Percentiles rank a stretch among this genome's conserved stretches.
phyloP scores from a whole-genome alignment of 306 rosid genomes.

The Gastrolobium villosum region DNA sequence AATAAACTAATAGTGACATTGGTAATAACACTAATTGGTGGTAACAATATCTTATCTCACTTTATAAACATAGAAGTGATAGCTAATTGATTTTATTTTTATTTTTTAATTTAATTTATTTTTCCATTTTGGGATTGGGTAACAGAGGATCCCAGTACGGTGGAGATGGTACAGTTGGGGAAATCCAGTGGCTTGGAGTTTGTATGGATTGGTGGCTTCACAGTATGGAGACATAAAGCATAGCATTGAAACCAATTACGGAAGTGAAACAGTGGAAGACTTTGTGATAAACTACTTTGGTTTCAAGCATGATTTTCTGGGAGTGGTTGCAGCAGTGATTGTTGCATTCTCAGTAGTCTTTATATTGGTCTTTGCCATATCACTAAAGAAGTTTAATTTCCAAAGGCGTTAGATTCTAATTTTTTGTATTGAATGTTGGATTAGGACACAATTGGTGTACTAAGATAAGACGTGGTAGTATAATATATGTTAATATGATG shows the following conservation, averaged over 20 bases:
- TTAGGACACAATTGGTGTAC: no score
- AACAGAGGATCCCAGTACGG: constrained; percentile 69
- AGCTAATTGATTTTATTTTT: constrained; percentile 2
- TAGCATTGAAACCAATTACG: constrained; percentile 30
- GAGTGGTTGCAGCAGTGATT: constrained; percentile 55
- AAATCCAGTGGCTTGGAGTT: constrained; percentile 68
- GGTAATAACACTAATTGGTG: no score
- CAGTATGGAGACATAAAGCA: constrained; percentile 63
- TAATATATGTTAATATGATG: no score
- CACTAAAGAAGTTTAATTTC: constrained; percentile 54
- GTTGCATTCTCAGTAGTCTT: constrained; percentile 50
- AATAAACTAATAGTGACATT: no score
- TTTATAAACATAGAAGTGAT: neutral
- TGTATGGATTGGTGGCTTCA: constrained; percentile 70
- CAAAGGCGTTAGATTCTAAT: constrained; percentile 46
- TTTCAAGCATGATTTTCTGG: constrained; percentile 57
- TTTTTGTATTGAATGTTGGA: constrained; percentile 15
- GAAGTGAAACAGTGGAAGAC: constrained; percentile 48
- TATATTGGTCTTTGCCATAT: constrained; percentile 52
- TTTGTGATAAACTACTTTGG: constrained; percentile 57
- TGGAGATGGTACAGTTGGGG: constrained; percentile 74
- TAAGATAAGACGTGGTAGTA: no score
- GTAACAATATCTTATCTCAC: no score
- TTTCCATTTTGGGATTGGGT: neutral
- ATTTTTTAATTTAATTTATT: neutral